Percentiles rank a stretch among this genome's conserved stretches.
phyloP scores from a whole-genome alignment of 2,329 filamentous ascomycete genomes.

The Cordyceps javanica region DNA sequence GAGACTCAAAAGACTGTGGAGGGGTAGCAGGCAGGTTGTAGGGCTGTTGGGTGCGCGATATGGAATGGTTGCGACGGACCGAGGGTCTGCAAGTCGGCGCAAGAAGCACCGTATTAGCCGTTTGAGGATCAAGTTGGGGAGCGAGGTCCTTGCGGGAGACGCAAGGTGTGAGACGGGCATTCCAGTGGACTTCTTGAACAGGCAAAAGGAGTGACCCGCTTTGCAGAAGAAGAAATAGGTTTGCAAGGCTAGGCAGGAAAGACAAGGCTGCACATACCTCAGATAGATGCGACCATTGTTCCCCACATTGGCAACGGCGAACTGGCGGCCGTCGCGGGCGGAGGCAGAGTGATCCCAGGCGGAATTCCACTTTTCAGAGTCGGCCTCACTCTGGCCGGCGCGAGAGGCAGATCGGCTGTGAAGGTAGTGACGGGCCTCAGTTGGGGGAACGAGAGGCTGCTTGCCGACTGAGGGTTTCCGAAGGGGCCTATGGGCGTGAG shows the following conservation, averaged over 20 bases:
- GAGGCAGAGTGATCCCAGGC: slow-evolving; percentile 55
- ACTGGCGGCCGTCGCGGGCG: slow-evolving; percentile 62
- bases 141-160: neutral
- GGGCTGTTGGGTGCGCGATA: slow-evolving; percentile 15
- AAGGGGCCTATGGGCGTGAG: neutral
- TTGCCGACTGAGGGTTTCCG: slow-evolving; percentile 17
- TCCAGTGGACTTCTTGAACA: neutral
- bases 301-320: slow-evolving; percentile 75
- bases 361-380: slow-evolving; percentile 49
- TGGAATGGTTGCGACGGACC: slow-evolving; percentile 51
- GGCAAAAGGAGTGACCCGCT: neutral
- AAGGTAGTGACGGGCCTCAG: slow-evolving; percentile 40
- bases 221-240: neutral
- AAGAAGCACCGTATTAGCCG: slow-evolving; percentile 12
- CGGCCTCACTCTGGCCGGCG: slow-evolving; percentile 44
- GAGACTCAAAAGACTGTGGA: slow-evolving; percentile 51
- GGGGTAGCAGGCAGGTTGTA: slow-evolving; percentile 57
- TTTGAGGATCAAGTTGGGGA: slow-evolving; percentile 10
- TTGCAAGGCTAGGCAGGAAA: neutral
- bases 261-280: slow-evolving; percentile 51
- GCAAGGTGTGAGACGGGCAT: neutral
- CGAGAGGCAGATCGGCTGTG: slow-evolving; percentile 28
- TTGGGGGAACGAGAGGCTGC: slow-evolving; percentile 39
- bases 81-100: slow-evolving; percentile 43
- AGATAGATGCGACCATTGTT: slow-evolving; percentile 79